Evolutionary conservation across 208 protist genomes (phyloP).

Genomic region (Leishmania braziliensis): DNA sequence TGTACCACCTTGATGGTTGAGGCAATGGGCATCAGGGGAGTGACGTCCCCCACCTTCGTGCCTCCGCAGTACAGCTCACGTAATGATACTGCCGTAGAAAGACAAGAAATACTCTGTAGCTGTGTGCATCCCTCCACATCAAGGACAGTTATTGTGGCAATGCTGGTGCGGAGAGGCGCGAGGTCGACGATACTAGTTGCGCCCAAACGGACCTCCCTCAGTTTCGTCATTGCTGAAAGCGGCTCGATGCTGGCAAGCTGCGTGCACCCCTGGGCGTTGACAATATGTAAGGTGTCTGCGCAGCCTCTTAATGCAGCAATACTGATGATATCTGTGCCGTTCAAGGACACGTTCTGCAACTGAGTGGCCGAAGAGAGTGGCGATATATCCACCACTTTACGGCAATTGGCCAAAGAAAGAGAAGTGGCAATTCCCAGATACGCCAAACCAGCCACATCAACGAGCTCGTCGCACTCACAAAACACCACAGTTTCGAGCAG

Average conservation of each 20-base stretch:
- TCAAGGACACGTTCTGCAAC: background rate
- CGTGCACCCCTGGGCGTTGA: background rate
- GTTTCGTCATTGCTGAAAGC: background rate
- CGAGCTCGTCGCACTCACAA: slow-evolving; percentile 1
- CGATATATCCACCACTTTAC: background rate
- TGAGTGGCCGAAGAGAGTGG: background rate
- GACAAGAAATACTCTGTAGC: background rate
- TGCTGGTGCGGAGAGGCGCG: background rate
- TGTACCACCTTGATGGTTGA: background rate
- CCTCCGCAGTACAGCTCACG: slow-evolving; percentile 13
- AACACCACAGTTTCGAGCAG: slow-evolving; percentile 2
- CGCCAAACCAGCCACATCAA: slow-evolving; percentile 1
- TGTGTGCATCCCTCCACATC: slow-evolving; percentile 1
- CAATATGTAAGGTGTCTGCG: background rate
- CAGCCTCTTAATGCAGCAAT: slow-evolving; percentile 1
- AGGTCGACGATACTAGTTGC: background rate
- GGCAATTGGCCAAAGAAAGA: background rate
- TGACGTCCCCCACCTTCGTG: background rate
- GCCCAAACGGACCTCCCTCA: slow-evolving; percentile 1
- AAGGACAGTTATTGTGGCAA: background rate
- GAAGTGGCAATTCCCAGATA: background rate
- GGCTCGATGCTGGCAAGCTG: background rate
- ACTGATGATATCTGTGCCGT: background rate
- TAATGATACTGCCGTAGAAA: background rate
- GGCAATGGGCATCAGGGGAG: background rate